These are phyloP conservation scores for Botrytis cinerea DNA, from an alignment of 2,329 filamentous ascomycete species.

Conservation along the genomic window DNA sequence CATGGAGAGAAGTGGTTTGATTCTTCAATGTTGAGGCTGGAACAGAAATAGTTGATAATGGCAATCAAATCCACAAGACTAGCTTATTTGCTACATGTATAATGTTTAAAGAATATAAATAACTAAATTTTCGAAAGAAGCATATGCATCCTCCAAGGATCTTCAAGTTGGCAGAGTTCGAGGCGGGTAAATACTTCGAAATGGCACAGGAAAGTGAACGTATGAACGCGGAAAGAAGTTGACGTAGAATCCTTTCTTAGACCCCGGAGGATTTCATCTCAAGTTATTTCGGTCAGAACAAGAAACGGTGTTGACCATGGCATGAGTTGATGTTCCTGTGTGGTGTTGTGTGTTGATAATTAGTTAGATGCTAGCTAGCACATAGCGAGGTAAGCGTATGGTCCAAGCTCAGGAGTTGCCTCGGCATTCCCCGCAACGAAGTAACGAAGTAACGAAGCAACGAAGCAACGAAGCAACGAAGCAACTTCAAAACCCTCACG, in stretches of 20 bases:
- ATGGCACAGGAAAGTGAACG: background rate
- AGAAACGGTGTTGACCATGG: background rate
- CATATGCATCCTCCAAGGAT: too few relatives aligned
- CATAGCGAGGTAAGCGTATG: background rate
- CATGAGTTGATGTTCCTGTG: background rate
- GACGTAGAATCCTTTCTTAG: background rate
- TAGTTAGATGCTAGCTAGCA: background rate
- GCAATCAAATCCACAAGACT: background rate
- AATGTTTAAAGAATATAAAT: background rate
- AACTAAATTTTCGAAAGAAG: background rate
- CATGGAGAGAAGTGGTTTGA: background rate
- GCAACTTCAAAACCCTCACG: background rate
- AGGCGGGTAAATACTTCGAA: background rate
- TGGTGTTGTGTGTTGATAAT: too few relatives aligned
- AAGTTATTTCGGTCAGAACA: background rate
- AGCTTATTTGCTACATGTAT: background rate
- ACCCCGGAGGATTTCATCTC: background rate
- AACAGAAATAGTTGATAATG: background rate
- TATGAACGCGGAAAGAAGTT: background rate
- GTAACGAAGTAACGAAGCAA: background rate
- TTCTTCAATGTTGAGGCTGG: background rate
- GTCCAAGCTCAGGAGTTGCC: background rate
- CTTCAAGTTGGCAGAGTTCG: background rate
- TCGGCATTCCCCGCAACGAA: slow-evolving; percentile 10
- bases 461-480: background rate